Evolutionary conservation across 345 rosid genomes (phyloP).

Genomic region (Citrus sp.): DNA sequence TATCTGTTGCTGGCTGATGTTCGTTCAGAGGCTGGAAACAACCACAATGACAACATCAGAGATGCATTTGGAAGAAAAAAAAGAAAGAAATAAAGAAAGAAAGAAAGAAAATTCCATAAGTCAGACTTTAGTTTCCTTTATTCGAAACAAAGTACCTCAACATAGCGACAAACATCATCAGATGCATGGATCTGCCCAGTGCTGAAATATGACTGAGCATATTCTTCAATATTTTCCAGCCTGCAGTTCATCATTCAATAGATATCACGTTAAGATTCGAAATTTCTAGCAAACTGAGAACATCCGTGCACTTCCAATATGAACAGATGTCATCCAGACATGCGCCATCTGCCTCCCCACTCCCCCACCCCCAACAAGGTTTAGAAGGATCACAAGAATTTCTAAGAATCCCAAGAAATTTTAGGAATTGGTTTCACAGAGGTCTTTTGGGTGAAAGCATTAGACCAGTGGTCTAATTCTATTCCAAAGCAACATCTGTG

Average conservation of each 20-base stretch:
- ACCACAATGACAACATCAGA: constrained; percentile 3
- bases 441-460: background rate
- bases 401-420: background rate
- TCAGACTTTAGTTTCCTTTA: background rate
- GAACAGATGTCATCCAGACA: background rate
- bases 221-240: constrained; percentile 72
- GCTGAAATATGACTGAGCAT: constrained; percentile 74
- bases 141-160: constrained; percentile 23
- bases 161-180: constrained; percentile 21
- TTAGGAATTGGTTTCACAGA: background rate
- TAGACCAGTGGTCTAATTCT: background rate
- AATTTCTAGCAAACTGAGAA: background rate
- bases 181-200: constrained; percentile 69
- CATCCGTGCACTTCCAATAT: background rate
- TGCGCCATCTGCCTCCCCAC: background rate
- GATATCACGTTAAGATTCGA: background rate
- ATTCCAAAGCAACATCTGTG: background rate
- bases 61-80: background rate
- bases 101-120: background rate
- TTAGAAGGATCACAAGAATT: background rate
- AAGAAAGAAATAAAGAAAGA: too few species aligned
- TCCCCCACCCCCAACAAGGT: background rate
- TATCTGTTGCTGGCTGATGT: constrained; percentile 14
- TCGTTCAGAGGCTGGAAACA: constrained; percentile 24
- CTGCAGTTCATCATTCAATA: constrained; percentile 36